Conservation (phyloP, 1,139 yeast species). For the Pichia sp. region DNA sequence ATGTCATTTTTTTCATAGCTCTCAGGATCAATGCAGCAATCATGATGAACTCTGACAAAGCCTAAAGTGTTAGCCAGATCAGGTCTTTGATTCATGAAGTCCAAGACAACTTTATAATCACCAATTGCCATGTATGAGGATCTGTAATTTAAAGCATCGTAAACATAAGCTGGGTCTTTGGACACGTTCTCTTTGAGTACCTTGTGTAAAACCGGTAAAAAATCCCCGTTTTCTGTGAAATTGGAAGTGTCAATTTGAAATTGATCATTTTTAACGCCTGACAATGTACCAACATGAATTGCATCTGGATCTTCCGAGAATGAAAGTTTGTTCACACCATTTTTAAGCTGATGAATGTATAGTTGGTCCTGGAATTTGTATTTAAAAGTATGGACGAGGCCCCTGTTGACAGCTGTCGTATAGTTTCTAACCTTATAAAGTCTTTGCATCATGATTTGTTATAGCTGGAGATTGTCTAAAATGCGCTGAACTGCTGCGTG, state of each 20-base stretch:
- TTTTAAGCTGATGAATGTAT: background rate
- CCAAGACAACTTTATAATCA: conserved; percentile 61
- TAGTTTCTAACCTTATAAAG: no score
- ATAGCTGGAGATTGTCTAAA: no score
- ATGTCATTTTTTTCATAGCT: conserved; percentile 53
- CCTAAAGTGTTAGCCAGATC: conserved; percentile 70
- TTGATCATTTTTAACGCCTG: conserved; percentile 4
- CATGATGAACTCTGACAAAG: conserved; percentile 49
- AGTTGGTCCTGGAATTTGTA: background rate
- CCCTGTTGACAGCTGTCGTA: no score
- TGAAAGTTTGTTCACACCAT: conserved; percentile 25
- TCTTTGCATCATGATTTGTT: no score
- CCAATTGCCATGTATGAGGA: conserved; percentile 59
- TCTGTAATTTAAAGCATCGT: conserved; percentile 56
- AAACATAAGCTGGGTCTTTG: conserved; percentile 49
- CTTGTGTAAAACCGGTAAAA: conserved; percentile 25
- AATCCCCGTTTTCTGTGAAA: conserved; percentile 22
- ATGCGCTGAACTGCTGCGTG: no score
- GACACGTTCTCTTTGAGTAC: conserved; percentile 26
- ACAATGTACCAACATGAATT: conserved; percentile 19
- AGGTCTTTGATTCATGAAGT: conserved; percentile 57
- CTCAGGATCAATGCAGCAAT: conserved; percentile 46
- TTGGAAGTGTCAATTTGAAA: conserved; percentile 12
- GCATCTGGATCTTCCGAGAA: conserved; percentile 31
- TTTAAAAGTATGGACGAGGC: background rate